Conservation (phyloP, 345 rosid species). For the Camelina hispida region DNA sequence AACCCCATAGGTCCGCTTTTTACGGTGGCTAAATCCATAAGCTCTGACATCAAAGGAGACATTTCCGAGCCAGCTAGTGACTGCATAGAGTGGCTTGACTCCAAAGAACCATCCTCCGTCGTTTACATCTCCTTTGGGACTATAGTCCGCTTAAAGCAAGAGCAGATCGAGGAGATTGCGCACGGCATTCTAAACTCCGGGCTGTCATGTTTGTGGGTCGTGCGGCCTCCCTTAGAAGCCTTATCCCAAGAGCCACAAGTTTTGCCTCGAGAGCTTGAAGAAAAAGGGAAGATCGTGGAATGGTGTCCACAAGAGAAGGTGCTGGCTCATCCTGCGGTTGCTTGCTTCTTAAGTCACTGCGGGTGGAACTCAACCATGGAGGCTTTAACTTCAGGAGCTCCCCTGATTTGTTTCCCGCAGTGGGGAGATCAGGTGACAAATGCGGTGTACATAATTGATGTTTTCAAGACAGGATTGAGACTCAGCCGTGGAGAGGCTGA, state of each 20-base stretch:
- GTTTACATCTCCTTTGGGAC: conserved; percentile 62
- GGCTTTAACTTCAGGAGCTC: conserved; percentile 64
- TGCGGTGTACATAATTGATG: conserved; percentile 67
- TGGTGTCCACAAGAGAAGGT: conserved; percentile 40
- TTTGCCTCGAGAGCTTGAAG: conserved; percentile 7
- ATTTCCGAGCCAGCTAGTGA: conserved; percentile 49
- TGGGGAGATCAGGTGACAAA: conserved; percentile 88
- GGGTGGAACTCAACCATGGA: conserved; percentile 59
- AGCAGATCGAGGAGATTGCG: conserved; percentile 51
- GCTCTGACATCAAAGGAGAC: conserved; percentile 47
- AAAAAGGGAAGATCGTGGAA: conserved; percentile 32
- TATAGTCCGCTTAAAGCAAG: conserved; percentile 14
- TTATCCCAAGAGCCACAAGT: neutral
- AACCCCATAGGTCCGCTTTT: conserved; percentile 71
- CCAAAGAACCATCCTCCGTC: conserved; percentile 45
- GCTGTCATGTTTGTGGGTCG: conserved; percentile 37
- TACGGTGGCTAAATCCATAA: conserved; percentile 50
- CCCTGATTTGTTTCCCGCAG: conserved; percentile 66
- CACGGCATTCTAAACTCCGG: conserved; percentile 19
- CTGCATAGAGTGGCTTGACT: conserved; percentile 59
- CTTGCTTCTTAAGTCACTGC: conserved; percentile 37
- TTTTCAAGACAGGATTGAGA: conserved; percentile 63
- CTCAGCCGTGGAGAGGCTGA: conserved; percentile 66
- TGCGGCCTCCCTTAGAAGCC: neutral
- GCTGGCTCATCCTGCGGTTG: conserved; percentile 33